Conservation (phyloP, 202 grass and related monocot genomes). For the Dendrocalamus latiflorus region DNA sequence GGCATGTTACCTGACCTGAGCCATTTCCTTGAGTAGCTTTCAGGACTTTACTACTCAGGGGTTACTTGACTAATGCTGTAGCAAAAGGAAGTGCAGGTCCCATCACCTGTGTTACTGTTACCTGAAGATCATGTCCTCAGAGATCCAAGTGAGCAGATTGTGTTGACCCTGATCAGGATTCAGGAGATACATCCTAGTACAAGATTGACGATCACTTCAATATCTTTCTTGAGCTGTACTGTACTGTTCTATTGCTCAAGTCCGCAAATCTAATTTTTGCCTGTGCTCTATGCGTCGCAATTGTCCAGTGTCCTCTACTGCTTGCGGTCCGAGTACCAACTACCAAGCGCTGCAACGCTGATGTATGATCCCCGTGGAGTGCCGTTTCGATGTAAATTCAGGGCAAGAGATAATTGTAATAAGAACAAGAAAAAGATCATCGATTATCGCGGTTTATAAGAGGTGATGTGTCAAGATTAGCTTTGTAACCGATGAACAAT, state of each 20-base stretch:
- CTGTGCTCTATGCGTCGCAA: not conserved
- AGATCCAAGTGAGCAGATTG: not conserved
- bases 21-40: not conserved
- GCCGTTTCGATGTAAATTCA: not conserved
- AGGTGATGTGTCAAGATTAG: not conserved
- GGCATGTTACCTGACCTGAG: not conserved
- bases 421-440: not conserved
- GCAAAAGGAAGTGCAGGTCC: not conserved
- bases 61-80: not conserved
- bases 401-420: not conserved
- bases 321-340: not conserved
- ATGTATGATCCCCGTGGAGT: no score
- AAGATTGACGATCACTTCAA: not conserved
- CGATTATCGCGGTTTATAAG: not conserved
- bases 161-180: not conserved
- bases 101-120: not conserved
- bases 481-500: not conserved
- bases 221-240: not conserved
- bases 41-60: not conserved
- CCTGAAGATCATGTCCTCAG: not conserved
- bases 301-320: not conserved
- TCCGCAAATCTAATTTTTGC: not conserved
- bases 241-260: not conserved
- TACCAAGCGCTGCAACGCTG: no score
- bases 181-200: not conserved